Evolutionary conservation across 2,329 filamentous ascomycete species (phyloP).

Genomic region (Scedosporium apiospermum): DNA sequence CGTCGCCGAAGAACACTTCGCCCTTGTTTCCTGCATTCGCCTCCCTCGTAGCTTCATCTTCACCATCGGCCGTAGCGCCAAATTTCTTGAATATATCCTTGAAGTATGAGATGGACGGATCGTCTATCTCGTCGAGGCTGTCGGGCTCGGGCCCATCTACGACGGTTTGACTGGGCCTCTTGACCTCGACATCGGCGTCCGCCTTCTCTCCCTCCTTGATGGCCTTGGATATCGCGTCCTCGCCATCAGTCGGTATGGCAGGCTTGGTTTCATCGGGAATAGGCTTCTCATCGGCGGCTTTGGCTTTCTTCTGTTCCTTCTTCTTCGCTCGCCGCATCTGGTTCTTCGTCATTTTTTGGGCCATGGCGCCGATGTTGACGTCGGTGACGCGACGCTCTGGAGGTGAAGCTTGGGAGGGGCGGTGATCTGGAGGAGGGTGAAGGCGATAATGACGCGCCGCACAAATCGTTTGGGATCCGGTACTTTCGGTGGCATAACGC

Average conservation of each 20-base stretch:
- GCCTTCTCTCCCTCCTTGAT: conserved; percentile 4
- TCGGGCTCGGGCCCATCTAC: conserved; percentile 19
- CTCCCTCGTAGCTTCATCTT: conserved; percentile 55
- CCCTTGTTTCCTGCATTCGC: conserved; percentile 66
- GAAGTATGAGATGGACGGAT: conserved; percentile 77
- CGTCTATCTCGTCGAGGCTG: conserved; percentile 34
- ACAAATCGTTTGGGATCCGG: conserved; percentile 27
- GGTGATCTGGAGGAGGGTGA: conserved; percentile 16
- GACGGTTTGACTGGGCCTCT: conserved; percentile 21
- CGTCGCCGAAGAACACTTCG: conserved; percentile 73
- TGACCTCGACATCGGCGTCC: conserved; percentile 16
- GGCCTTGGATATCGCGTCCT: conserved; percentile 26
- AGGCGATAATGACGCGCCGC: conserved; percentile 23
- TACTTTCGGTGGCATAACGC: conserved; percentile 8
- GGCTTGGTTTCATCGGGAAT: conserved; percentile 28
- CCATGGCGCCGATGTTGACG: conserved; percentile 36
- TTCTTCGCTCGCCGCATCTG: conserved; percentile 87
- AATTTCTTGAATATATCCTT: conserved; percentile 78
- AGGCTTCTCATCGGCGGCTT: conserved; percentile 14
- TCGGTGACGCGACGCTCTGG: conserved; percentile 7
- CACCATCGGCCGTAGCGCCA: conserved; percentile 52
- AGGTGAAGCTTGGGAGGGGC: conserved; percentile 17
- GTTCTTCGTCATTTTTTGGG: conserved; percentile 80
- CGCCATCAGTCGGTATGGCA: conserved; percentile 27
- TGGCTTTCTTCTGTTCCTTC: conserved; percentile 74